Conservation (phyloP, 2,329 filamentous ascomycete genomes). For the Aspergillus awamori region DNA sequence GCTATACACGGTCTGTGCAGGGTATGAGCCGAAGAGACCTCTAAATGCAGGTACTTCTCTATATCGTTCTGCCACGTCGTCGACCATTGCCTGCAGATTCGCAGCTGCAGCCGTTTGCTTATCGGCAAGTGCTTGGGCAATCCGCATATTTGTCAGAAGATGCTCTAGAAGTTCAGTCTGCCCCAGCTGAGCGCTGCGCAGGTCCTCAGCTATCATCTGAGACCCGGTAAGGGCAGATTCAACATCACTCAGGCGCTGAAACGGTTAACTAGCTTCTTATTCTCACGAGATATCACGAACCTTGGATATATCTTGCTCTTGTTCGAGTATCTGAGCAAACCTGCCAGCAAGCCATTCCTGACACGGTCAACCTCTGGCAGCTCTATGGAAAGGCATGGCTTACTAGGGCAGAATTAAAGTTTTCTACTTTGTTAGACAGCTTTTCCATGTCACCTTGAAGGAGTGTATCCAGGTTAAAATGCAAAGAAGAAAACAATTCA, state of each 20-base stretch:
- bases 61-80: constrained; percentile 32
- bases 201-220: constrained; percentile 32
- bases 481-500: constrained; percentile 35
- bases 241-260: constrained; percentile 41
- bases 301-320: constrained; percentile 39
- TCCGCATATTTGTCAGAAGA: constrained; percentile 29
- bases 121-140: constrained; percentile 38
- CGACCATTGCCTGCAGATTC: constrained; percentile 36
- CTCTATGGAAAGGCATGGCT: not conserved
- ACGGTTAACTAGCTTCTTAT: constrained; percentile 22
- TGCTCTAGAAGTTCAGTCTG: constrained; percentile 33
- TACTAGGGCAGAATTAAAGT: constrained; percentile 42
- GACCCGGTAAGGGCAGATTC: constrained; percentile 38
- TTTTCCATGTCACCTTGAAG: constrained; percentile 31
- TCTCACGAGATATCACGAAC: constrained; percentile 17
- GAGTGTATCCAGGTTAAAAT: constrained; percentile 36
- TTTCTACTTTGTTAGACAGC: constrained; percentile 33
- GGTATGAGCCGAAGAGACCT: constrained; percentile 21
- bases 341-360: constrained; percentile 38
- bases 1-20: constrained; percentile 29
- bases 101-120: constrained; percentile 31
- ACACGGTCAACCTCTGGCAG: constrained; percentile 9
- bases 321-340: constrained; percentile 33
- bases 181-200: constrained; percentile 38
- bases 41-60: constrained; percentile 22